Evolutionary conservation across 306 rosid species (phyloP).

Genomic region (Cotoneaster glaucophyllus): DNA sequence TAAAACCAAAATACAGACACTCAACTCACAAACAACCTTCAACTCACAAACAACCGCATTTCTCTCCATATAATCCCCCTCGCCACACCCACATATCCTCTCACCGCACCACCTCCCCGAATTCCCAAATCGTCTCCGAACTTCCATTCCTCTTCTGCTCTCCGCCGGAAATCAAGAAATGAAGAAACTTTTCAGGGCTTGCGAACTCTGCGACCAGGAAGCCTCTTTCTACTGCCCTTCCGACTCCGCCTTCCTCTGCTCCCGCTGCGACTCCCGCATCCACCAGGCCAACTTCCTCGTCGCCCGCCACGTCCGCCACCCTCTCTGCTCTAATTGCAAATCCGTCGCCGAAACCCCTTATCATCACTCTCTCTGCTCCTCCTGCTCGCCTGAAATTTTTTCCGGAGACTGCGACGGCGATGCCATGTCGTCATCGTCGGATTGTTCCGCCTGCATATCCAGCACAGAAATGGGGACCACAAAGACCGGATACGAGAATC

Average conservation of each 20-base stretch:
- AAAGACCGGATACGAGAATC: neutral
- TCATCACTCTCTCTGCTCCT: neutral
- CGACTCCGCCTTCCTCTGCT: conserved; percentile 36
- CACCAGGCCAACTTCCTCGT: conserved; percentile 40
- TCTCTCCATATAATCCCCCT: neutral
- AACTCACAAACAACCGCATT: neutral
- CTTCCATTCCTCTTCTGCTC: neutral
- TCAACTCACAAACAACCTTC: too few relatives aligned
- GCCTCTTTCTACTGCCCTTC: conserved; percentile 30
- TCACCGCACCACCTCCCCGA: neutral
- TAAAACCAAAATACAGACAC: neutral
- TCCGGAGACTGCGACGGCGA: neutral
- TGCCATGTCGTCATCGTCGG: neutral
- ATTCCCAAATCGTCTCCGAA: neutral
- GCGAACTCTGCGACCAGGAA: conserved; percentile 25
- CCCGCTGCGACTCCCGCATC: conserved; percentile 23
- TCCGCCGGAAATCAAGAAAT: neutral
- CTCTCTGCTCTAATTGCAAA: conserved; percentile 20
- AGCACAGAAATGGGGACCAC: neutral
- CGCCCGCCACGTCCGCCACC: conserved; percentile 33
- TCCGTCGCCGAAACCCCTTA: neutral
- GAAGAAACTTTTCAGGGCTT: conserved; percentile 1
- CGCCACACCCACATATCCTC: neutral
- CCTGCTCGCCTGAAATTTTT: conserved; percentile 7
- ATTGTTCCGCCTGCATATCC: conserved; percentile 16